Evolutionary conservation across 1,284 basidiomycete genomes (phyloP), one percentile per base, ranked within the genome.

Genomic region (Macrocystidia cucumis): DNA sequence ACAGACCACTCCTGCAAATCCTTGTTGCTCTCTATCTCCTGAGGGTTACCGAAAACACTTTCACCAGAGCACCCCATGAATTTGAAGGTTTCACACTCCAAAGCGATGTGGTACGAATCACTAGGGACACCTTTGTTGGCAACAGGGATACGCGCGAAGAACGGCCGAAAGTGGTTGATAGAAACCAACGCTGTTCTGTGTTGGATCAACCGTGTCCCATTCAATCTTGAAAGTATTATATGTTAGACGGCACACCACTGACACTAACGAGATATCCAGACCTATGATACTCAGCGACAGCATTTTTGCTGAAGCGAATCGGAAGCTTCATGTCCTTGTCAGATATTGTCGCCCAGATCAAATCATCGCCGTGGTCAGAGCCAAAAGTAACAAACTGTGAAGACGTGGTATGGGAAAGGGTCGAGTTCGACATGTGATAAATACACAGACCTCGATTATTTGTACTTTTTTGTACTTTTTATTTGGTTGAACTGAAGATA

Each of bases 391-490:
- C 44, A 37, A 65, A 53, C 65, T 45, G 20, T 23, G 21, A 19
- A n/a, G 29, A 16, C 9, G 13, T 22, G 13, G 12, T 9, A 11
- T 11, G 29, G 29, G 14, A 5, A 37, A 12, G 18, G 22, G 26
- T 35, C 34, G 41, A 20, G 16, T 30, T 12, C 23, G 11, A 28
- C n/a, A n/a, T 14, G 9, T 12, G 12, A 27, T 26, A n/a, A n/a
- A 24, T n/a, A 23, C 25, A 42, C 52, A 12, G 44, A 72, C 78
- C 54, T 78, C 66, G 32, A 65, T 59, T 9, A 81, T 52, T 39
- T 80, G 78, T 1, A 68, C 70, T 43, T 62, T 75, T 42, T 58
- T 67, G 32, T 53, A 57, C 42, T 58, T 63, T 1, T 35, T 33
- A 28, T 48, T 50, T 2, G 37, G 32, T 1, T 65, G 63, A 2